phyloP scores from a whole-genome alignment of 306 rosid species.

The Sphenostylis stenocarpa region DNA sequence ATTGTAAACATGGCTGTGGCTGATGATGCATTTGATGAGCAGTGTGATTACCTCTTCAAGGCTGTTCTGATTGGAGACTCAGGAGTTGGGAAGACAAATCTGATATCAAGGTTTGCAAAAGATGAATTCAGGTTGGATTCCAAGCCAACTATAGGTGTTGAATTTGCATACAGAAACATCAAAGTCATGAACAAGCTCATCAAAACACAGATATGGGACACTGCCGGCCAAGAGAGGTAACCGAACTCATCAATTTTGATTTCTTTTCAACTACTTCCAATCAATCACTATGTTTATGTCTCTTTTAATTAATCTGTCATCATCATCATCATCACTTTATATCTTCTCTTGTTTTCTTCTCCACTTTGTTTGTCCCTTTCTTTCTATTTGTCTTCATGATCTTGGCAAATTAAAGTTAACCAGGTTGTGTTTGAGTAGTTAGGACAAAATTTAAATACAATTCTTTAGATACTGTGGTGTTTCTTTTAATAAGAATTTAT shows the following conservation, averaged over 20 bases:
- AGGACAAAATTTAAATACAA: background rate
- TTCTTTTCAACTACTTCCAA: slow-evolving; percentile 1
- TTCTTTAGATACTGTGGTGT: background rate
- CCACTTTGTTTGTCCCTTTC: background rate
- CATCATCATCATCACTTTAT: background rate
- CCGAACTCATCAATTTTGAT: background rate
- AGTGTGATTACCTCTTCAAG: slow-evolving; percentile 88
- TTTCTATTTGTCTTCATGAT: background rate
- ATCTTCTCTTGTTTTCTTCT: background rate
- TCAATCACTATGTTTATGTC: background rate
- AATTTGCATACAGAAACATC: slow-evolving; percentile 86
- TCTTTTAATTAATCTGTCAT: background rate
- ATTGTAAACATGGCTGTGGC: slow-evolving; percentile 36
- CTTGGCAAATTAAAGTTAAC: background rate
- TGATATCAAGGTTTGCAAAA: slow-evolving; percentile 76
- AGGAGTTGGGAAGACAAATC: slow-evolving; percentile 90
- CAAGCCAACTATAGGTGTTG: slow-evolving; percentile 91
- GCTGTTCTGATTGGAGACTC: slow-evolving; percentile 85
- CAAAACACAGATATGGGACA: slow-evolving; percentile 98
- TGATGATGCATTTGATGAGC: slow-evolving; percentile 73
- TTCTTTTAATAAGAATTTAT: too few species aligned
- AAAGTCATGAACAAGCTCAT: slow-evolving; percentile 65
- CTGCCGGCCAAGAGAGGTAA: slow-evolving; percentile 97
- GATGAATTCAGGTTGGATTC: slow-evolving; percentile 79
- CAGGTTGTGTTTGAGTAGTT: background rate